phyloP scores from a whole-genome alignment of 148 eudicot genomes.

The Heliamphora exappendiculata region DNA sequence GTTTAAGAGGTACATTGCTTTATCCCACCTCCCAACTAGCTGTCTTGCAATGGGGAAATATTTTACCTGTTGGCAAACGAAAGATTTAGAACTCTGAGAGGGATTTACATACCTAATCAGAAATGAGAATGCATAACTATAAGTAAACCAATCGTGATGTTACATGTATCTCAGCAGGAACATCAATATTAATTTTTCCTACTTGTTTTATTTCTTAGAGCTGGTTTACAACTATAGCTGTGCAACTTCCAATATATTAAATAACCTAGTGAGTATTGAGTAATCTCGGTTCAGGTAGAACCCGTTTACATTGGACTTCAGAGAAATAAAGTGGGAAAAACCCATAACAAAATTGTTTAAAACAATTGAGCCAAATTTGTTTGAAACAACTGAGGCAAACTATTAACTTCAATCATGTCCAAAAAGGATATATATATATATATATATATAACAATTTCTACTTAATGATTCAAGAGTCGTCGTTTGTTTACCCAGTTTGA shows the following conservation, averaged over 20 bases:
- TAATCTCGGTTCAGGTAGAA: not conserved
- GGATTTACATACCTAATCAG: not conserved
- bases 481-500: slow-evolving; percentile 73
- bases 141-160: no score
- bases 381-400: not conserved
- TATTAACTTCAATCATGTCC: not conserved
- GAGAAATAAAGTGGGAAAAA: not conserved
- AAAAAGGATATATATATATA: not conserved
- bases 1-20: slow-evolving; percentile 10
- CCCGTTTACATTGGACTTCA: not conserved
- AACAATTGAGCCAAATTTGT: not conserved
- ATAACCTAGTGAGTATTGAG: not conserved
- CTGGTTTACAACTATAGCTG: not conserved
- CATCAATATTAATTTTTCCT: not conserved
- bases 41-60: slow-evolving; percentile 2
- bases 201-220: not conserved
- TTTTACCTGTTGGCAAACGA: slow-evolving; percentile 3
- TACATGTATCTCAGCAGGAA: not conserved
- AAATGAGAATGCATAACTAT: not conserved
- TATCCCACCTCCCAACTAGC: slow-evolving; percentile 14
- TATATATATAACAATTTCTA: not conserved
- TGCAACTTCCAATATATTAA: not conserved
- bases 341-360: not conserved
- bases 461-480: slow-evolving; percentile 16
- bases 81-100: not conserved